Percentiles rank a stretch among this genome's conserved stretches.
Conservation (phyloP, 2,329 filamentous ascomycete species). For the Diaporthe sp. region DNA sequence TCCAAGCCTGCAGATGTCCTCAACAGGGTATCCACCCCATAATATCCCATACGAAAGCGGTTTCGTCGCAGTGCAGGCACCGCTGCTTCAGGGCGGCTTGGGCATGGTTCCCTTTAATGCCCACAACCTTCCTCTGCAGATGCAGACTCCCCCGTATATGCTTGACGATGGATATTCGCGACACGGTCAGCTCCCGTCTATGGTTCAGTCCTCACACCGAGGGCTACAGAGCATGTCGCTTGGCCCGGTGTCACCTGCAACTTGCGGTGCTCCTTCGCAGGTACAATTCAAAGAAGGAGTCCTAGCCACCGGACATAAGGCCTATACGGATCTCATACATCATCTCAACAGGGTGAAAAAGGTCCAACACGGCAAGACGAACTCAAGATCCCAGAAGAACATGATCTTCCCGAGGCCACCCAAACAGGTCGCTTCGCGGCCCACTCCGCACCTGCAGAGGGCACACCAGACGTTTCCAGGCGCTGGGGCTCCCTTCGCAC, state of each 20-base stretch:
- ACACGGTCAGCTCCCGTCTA: conserved; percentile 43
- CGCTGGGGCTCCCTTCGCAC: conserved; percentile 30
- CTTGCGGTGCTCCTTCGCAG: conserved; percentile 48
- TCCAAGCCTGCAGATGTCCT: conserved; percentile 44
- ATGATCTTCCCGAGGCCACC: conserved; percentile 69
- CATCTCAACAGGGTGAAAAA: conserved; percentile 74
- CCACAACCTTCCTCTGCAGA: conserved; percentile 45
- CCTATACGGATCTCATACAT: conserved; percentile 79
- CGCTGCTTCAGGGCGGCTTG: conserved; percentile 44
- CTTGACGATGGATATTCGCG: conserved; percentile 48
- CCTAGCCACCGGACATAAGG: conserved; percentile 77
- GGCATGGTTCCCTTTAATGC: conserved; percentile 43
- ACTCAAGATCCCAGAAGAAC: conserved; percentile 60
- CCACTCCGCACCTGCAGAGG: conserved; percentile 39
- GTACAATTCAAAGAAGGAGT: conserved; percentile 75
- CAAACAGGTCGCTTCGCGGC: conserved; percentile 47
- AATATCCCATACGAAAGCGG: conserved; percentile 51
- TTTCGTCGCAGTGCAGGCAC: conserved; percentile 49
- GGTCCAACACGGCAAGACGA: conserved; percentile 55
- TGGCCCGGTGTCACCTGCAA: conserved; percentile 39
- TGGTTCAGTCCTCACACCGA: conserved; percentile 45
- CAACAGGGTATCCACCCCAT: conserved; percentile 51
- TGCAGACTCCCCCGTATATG: conserved; percentile 46
- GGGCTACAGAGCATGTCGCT: conserved; percentile 47
- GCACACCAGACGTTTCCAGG: conserved; percentile 39